phyloP scores from a whole-genome alignment of 2,329 filamentous ascomycete species.

The Hypoxylon sp. region DNA sequence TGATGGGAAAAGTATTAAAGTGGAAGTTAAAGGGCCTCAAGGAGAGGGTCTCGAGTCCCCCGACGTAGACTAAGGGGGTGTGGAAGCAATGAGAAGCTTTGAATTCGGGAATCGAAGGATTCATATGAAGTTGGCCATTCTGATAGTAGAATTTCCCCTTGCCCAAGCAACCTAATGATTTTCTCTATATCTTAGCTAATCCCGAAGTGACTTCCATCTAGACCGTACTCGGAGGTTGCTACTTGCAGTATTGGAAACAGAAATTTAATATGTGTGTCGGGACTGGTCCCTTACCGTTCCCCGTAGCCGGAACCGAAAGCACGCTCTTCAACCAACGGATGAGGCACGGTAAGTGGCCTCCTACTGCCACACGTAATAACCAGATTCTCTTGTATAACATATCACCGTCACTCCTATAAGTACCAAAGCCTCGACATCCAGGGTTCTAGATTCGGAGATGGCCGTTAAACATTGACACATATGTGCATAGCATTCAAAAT shows the following conservation, averaged over 20 bases:
- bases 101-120: background rate
- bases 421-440: background rate
- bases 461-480: background rate
- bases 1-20: constrained; percentile 27
- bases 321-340: background rate
- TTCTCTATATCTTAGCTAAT: background rate
- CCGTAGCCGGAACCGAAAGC: constrained; percentile 12
- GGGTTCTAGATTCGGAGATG: constrained; percentile 12
- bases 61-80: constrained; percentile 44
- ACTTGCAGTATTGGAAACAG: background rate
- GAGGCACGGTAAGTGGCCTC: background rate
- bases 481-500: background rate
- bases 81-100: background rate
- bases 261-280: background rate
- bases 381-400: background rate
- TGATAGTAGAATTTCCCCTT: background rate
- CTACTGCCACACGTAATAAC: background rate
- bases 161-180: background rate
- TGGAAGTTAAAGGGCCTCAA: constrained; percentile 10
- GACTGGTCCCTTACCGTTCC: background rate
- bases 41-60: constrained; percentile 44
- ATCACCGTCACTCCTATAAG: background rate
- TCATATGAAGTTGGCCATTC: background rate
- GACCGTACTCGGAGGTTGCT: background rate
- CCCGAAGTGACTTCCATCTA: background rate